A percentile compares a stretch with the other conserved stretches of the same genome.
Evolutionary conservation across 2,329 filamentous ascomycete genomes (phyloP).

Genomic region (Pseudopyrenochaeta lycopersici): DNA sequence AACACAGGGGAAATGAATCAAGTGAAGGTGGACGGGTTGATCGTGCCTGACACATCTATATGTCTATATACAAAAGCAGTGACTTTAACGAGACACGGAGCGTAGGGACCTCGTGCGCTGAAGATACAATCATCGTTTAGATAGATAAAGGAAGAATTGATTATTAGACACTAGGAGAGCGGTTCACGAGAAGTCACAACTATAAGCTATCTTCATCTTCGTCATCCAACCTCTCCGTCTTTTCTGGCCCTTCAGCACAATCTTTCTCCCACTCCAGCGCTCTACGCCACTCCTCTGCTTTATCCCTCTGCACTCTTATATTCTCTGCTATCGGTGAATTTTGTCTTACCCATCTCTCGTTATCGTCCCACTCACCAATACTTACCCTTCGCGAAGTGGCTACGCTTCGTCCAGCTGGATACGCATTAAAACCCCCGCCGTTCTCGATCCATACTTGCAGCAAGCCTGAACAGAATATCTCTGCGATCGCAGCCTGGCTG

Average conservation of each 20-base stretch:
- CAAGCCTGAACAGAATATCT: slow-evolving; percentile 41
- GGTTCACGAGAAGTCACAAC: too few relatives aligned
- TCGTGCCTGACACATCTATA: too few relatives aligned
- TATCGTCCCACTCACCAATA: slow-evolving; percentile 19
- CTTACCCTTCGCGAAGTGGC: slow-evolving; percentile 23
- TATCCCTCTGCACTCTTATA: slow-evolving; percentile 20
- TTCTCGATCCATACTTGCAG: slow-evolving; percentile 37
- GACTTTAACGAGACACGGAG: too few relatives aligned
- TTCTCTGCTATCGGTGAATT: slow-evolving; percentile 18
- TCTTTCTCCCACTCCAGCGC: slow-evolving; percentile 25
- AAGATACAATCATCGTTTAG: too few relatives aligned
- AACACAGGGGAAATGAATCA: too few relatives aligned
- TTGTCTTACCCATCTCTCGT: slow-evolving; percentile 17
- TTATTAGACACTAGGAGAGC: too few relatives aligned
- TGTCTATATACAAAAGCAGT: too few relatives aligned
- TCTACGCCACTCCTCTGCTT: slow-evolving; percentile 24
- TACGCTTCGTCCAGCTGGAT: slow-evolving; percentile 36
- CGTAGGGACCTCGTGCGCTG: too few relatives aligned
- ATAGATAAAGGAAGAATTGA: too few relatives aligned
- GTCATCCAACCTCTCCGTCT: background rate
- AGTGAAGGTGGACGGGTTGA: too few relatives aligned
- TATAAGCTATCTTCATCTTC: background rate
- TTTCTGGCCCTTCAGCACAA: slow-evolving; percentile 4
- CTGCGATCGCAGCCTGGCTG: slow-evolving; percentile 34
- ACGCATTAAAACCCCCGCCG: slow-evolving; percentile 41